Conservation (phyloP, 2,329 filamentous ascomycete genomes). For the Dryadomyces sulphureus region DNA sequence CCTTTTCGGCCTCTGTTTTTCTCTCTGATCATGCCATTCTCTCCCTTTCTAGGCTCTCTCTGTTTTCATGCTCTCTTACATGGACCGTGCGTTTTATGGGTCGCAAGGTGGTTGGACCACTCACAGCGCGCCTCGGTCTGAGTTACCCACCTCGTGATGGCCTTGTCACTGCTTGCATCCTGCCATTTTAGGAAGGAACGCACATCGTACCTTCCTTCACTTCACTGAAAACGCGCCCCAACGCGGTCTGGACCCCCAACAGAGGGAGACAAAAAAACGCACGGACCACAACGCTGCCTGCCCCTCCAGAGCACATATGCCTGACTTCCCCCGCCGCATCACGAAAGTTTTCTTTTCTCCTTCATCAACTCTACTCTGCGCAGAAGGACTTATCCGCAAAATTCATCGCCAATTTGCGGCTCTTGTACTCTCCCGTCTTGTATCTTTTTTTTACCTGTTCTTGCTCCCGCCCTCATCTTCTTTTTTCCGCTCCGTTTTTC, state of each 20-base stretch:
- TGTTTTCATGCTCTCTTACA: not conserved
- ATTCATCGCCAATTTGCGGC: no score
- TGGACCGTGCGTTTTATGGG: not conserved
- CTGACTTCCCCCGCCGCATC: no score
- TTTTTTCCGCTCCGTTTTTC: not conserved
- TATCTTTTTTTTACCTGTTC: no score
- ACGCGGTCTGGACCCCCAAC: not conserved
- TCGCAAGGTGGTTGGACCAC: not conserved
- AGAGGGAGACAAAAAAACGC: not conserved
- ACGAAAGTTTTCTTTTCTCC: no score
- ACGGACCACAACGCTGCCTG: no score
- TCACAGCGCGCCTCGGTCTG: not conserved
- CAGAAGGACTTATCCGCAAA: no score
- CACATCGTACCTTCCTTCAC: not conserved
- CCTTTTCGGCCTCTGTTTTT: not conserved
- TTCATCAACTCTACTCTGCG: no score
- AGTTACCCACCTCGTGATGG: not conserved
- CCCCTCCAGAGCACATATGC: no score
- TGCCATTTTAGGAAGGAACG: not conserved
- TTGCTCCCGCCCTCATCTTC: not conserved
- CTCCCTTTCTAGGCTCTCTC: not conserved
- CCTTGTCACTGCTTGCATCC: not conserved
- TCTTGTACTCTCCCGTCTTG: no score
- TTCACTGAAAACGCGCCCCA: not conserved
- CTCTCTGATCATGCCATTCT: not conserved